Conservation (phyloP, 176 grass and related monocot genomes). For the Ampelocalamus luodianensis region DNA sequence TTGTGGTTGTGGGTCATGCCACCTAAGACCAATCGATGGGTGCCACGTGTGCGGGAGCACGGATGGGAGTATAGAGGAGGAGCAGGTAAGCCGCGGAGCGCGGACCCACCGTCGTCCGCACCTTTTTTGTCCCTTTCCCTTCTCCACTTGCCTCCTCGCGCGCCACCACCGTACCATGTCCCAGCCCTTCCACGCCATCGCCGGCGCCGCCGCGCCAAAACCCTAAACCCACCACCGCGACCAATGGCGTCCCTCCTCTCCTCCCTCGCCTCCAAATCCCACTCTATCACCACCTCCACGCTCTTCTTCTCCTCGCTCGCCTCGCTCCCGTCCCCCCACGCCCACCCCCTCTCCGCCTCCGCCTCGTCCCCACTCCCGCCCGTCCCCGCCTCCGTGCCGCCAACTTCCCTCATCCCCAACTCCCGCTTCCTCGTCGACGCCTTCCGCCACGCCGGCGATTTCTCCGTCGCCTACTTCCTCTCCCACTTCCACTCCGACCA, state of each 20-base stretch:
- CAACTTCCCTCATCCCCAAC: conserved; percentile 63
- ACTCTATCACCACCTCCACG: conserved; percentile 48
- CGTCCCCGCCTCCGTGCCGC: conserved; percentile 53
- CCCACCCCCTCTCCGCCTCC: conserved; percentile 37
- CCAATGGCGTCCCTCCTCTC: conserved; percentile 55
- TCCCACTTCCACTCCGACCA: conserved; percentile 99
- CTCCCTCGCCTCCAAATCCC: conserved; percentile 47
- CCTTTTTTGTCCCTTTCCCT: too few relatives aligned
- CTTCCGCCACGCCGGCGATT: conserved; percentile 82
- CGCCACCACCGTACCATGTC: conserved; percentile 42
- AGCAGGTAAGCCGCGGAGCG: too few relatives aligned
- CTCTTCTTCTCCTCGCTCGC: conserved; percentile 48
- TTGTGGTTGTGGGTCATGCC: too few relatives aligned
- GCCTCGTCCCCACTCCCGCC: conserved; percentile 44
- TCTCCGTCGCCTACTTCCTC: conserved; percentile 84
- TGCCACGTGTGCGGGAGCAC: too few relatives aligned
- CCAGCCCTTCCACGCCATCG: neutral
- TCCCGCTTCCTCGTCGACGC: conserved; percentile 86
- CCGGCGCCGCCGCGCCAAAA: neutral
- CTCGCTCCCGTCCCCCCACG: conserved; percentile 36
- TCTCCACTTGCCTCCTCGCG: neutral
- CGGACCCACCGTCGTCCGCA: too few relatives aligned
- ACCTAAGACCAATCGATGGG: too few relatives aligned
- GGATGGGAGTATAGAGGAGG: too few relatives aligned
- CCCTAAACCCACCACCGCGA: conserved; percentile 33